Conservation (phyloP, 176 grass and related monocot species). For the Oryza coarctata region DNA sequence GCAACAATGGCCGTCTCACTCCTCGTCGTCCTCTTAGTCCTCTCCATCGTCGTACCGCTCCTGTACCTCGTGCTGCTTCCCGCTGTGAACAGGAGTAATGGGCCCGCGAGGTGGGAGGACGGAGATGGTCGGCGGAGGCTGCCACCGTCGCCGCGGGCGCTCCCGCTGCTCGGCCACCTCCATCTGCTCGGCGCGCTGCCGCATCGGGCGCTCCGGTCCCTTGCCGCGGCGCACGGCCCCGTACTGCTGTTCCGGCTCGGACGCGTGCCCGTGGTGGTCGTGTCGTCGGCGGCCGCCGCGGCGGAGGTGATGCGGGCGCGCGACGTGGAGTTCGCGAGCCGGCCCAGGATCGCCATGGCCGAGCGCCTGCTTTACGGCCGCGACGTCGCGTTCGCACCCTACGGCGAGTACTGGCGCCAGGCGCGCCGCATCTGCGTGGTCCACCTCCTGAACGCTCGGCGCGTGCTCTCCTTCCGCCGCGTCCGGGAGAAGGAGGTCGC, state of each 20-base stretch:
- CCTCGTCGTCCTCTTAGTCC: too few species aligned
- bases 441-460: constrained; percentile 43
- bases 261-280: constrained; percentile 36
- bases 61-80: not conserved
- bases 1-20: not conserved
- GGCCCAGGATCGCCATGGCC: constrained; percentile 14
- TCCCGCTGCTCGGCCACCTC: constrained; percentile 56
- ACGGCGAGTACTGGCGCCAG: constrained; percentile 61
- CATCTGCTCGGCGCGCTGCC: constrained; percentile 46
- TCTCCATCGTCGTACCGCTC: not conserved
- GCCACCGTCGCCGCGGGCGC: constrained; percentile 25
- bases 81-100: not conserved
- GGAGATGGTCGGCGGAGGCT: not conserved
- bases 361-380: constrained; percentile 39
- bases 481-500: constrained; percentile 33
- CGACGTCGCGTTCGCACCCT: constrained; percentile 57
- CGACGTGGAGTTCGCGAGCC: constrained; percentile 52
- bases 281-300: constrained; percentile 50
- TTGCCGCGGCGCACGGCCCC: constrained; percentile 44
- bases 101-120: too few species aligned
- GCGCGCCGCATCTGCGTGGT: constrained; percentile 44
- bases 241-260: constrained; percentile 59
- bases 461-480: constrained; percentile 26
- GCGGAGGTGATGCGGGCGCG: constrained; percentile 45
- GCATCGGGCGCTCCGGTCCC: constrained; percentile 36